Base-by-base conservation (phyloP, 371 early-diverging fungal species). In the Vavraia culicis region DNA sequence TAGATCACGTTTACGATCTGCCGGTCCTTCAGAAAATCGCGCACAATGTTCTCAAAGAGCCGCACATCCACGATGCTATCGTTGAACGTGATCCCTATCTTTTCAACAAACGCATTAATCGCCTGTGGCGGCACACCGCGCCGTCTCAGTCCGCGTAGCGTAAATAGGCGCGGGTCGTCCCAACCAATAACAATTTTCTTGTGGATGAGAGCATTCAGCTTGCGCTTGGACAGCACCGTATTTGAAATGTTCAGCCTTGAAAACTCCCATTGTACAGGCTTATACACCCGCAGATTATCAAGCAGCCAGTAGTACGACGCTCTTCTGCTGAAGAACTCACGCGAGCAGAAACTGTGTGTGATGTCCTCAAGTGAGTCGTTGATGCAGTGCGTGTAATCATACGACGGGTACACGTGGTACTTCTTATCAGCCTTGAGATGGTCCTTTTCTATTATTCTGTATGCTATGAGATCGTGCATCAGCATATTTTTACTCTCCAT, bases 221-320 rank as follows among this genome's bases (percentile, higher is more conserved):
- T 94, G 55, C 99, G 80, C 77, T 98, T 98, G 55, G 88, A 87
- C 66, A 90, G 74, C 58, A 98, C 75, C 11, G 93, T 86, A 67
- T 85, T 82, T 41, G 88, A 80, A 46, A 98, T 77, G 62, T 81
- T 87, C 47, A 98, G 71, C 54, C 99, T 77, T 34, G 88, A 87
- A 62, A 84, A 95, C 69, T 98, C 99, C 94, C 94, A 98, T 74
- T 95, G 96, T 20, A 95, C 90, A 16, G 96, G 96, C 72, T 90
- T 90, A 74, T 94, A 95, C 0, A 98, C 74, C 58, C 88, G 88
- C 33, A 94, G 75, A 19, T 88, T 86, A 63, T 95, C 89, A 39
- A 87, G 80, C 22, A 98, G 77, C 99, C 99, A 98, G 71, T 94
- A 88, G 72, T 98, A 98, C 36, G 86, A 83, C 55, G 82, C 81